Conservation (phyloP, 495 filamentous ascomycete genomes). For the Hypoxylon fuscum region DNA sequence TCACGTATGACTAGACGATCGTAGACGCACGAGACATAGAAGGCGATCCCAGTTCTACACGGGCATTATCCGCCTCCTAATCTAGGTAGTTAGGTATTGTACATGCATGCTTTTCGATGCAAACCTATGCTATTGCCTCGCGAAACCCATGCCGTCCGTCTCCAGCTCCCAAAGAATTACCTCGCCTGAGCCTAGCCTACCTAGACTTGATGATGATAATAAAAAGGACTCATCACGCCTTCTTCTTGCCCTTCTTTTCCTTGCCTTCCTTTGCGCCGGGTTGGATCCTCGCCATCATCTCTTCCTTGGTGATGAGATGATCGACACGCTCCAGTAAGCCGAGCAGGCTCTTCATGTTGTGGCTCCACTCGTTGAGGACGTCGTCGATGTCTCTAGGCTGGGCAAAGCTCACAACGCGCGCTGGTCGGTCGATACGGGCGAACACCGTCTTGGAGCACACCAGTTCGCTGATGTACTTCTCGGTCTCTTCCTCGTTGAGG, state of each 20-base stretch:
- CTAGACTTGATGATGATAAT: too few relatives aligned
- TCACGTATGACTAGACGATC: conserved; percentile 9
- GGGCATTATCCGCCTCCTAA: conserved; percentile 29
- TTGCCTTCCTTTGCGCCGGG: conserved; percentile 58
- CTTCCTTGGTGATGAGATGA: conserved; percentile 99
- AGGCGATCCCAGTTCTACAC: conserved; percentile 31
- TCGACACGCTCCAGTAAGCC: conserved; percentile 93
- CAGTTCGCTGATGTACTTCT: conserved; percentile 95
- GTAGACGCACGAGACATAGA: conserved; percentile 27
- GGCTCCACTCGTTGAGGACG: conserved; percentile 97
- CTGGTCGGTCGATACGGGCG: conserved; percentile 96
- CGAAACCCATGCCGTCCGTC: conserved; percentile 29
- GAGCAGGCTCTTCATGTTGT: conserved; percentile 96
- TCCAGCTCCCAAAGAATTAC: conserved; percentile 24
- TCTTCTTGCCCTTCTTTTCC: conserved; percentile 48
- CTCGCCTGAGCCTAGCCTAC: conserved; percentile 15
- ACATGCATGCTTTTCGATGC: conserved; percentile 43
- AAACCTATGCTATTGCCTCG: conserved; percentile 27
- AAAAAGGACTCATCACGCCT: conserved; percentile 35
- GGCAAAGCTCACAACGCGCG: conserved; percentile 89
- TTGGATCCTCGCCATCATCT: conserved; percentile 99
- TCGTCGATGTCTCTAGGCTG: conserved; percentile 96
- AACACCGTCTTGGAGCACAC: conserved; percentile 97
- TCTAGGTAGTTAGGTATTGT: conserved; percentile 46
- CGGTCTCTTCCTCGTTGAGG: conserved; percentile 92